phyloP scores from a whole-genome alignment of 805 yeast genomes.

The Nakazawaea holstii region DNA sequence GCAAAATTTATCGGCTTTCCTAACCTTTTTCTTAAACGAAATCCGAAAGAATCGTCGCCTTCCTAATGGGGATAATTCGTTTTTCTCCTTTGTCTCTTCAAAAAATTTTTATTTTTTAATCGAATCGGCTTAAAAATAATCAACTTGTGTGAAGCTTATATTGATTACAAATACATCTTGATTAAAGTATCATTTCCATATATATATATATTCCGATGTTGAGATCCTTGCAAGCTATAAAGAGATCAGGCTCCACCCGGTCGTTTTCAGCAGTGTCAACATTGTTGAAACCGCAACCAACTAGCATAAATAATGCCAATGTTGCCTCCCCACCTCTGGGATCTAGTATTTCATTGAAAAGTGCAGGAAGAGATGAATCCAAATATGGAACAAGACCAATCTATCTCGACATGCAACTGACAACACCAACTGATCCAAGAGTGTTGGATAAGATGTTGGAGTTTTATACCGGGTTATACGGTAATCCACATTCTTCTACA shows the following conservation, averaged over 20 bases:
- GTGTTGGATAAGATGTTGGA: slow-evolving; percentile 85
- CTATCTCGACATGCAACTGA: slow-evolving; percentile 95
- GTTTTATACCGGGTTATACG: slow-evolving; percentile 88
- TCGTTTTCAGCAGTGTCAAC: not conserved
- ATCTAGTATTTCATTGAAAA: slow-evolving; percentile 37
- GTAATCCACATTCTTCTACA: slow-evolving; percentile 96
- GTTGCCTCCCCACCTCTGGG: slow-evolving; percentile 38
- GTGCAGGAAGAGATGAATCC: slow-evolving; percentile 38
- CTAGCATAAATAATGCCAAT: slow-evolving; percentile 17
- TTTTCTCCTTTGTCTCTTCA: too few relatives aligned
- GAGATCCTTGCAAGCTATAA: not conserved
- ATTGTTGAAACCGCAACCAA: slow-evolving; percentile 6
- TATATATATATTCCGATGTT: not conserved
- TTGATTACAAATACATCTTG: not conserved
- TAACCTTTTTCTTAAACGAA: too few relatives aligned
- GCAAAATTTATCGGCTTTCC: too few relatives aligned
- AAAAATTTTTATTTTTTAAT: too few relatives aligned
- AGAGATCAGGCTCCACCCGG: not conserved
- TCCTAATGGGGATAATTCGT: too few relatives aligned
- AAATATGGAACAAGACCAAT: slow-evolving; percentile 79
- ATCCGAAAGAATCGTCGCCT: too few relatives aligned
- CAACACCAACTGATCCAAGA: slow-evolving; percentile 97
- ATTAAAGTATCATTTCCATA: not conserved
- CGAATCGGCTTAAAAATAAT: too few relatives aligned
- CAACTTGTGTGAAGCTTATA: too few relatives aligned